Evolutionary conservation across 768 basidiomycete species (phyloP).

Genomic region (Suillus occidentalis): DNA sequence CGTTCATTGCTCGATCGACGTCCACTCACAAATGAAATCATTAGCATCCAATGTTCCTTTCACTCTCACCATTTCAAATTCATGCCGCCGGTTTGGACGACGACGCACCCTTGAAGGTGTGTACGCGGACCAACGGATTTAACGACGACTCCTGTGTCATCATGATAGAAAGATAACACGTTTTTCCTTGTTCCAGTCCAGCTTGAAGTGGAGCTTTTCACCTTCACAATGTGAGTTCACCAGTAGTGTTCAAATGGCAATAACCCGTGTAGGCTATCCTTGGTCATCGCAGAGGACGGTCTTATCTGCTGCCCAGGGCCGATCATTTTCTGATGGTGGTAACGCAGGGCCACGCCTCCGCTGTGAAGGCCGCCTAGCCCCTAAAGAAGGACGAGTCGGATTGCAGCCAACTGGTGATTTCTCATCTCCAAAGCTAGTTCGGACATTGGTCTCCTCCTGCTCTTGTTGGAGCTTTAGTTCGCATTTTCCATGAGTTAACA

Average conservation of each 20-base stretch:
- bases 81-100: not conserved
- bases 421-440: not conserved
- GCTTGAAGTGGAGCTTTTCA: not conserved
- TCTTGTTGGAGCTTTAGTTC: not conserved
- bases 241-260: too few relatives aligned
- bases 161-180: not conserved
- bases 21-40: not conserved
- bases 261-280: not conserved
- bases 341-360: not conserved
- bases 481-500: not conserved
- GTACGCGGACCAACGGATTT: not conserved
- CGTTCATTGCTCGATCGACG: not conserved
- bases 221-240: not conserved
- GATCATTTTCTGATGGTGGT: not conserved
- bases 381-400: not conserved
- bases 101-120: not conserved
- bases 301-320: not conserved
- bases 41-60: not conserved
- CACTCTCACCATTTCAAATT: not conserved
- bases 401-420: not conserved
- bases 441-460: not conserved
- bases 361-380: slow-evolving; percentile 3
- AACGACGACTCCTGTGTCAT: not conserved
- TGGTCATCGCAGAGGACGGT: not conserved
- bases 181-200: not conserved